phyloP scores from a whole-genome alignment of 495 filamentous ascomycete genomes.

The Trichoderma reesei region DNA sequence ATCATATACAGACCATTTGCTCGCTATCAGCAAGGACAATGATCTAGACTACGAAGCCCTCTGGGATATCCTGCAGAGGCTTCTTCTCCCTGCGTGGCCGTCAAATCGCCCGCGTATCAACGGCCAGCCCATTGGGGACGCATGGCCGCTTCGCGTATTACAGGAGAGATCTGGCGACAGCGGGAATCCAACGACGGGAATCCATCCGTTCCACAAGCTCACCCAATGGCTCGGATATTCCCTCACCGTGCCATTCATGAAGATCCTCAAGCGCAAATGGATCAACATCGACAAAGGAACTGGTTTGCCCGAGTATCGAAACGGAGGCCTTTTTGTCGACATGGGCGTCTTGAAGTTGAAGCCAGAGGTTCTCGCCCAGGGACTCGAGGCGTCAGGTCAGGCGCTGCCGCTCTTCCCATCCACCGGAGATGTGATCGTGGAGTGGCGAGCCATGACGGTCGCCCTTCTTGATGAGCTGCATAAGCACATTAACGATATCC shows the following conservation, averaged over 20 bases:
- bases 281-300: conserved; percentile 55
- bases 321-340: conserved; percentile 60
- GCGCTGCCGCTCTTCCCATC: conserved; percentile 55
- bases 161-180: conserved; percentile 6
- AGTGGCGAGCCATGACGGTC: conserved; percentile 59
- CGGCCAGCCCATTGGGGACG: conserved; percentile 46
- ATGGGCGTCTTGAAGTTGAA: conserved; percentile 54
- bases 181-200: conserved; percentile 26
- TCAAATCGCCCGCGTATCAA: conserved; percentile 41
- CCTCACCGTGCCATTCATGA: conserved; percentile 60
- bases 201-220: conserved; percentile 57
- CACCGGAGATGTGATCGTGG: conserved; percentile 60
- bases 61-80: conserved; percentile 42
- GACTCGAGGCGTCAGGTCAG: conserved; percentile 35
- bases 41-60: conserved; percentile 28
- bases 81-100: conserved; percentile 46
- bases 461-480: conserved; percentile 55
- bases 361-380: conserved; percentile 45
- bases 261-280: conserved; percentile 52
- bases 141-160: conserved; percentile 39
- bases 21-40: conserved; percentile 17
- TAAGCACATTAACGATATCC: conserved; percentile 27
- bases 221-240: conserved; percentile 70
- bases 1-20: conserved; percentile 37
- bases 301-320: conserved; percentile 60